Base-by-base conservation (phyloP, 148 eudicot genomes). In the Vaccinium vitisidaea region DNA sequence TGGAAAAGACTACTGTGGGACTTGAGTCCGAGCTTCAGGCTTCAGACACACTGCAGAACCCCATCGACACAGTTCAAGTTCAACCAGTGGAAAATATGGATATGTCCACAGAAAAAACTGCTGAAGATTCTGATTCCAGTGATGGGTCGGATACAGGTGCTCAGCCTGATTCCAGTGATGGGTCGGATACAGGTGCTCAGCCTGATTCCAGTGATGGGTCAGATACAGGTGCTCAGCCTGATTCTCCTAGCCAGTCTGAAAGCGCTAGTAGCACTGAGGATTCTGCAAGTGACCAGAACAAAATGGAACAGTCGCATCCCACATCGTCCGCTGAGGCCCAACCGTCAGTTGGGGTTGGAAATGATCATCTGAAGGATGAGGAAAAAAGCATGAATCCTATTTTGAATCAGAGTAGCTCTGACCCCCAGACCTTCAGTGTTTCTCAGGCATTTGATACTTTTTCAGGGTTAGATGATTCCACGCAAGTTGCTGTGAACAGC, bases 401-500 rank as follows among this genome's bases (percentile, higher is more conserved):
- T 85, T 82, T 86, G 77, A 87, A 82, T 63, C 91, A 91, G 87
- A 88, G 77, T 87, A 85, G 53, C 77, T 39, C 89, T 74, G 88
- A 85, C 79, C 73, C 89, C 70, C 85, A 93, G 54, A 77, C 76
- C 75, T 95, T 97, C 86, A 85, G 71, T 84, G 94, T 93, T 84
- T 83, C 98, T 85, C 92, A 94, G 87, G 98, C 98, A 87, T 90
- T 97, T 0, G 95, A 93, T 86, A 93, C 96, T 81, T 89, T 97
- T 61, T 86, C 95, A 25, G 98, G 95, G 18, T 86, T 97, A 83
- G 99, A 97, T 86, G 98, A 97, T 90, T 95, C 99, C 32, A 97
- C 98, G 39, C 99, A 97, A 86, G 87, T 90, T 88, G 99, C 99
- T 86, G 98, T 97, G 82, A 94, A 93, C 80, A 95, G 95, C 86